Base-by-base conservation (phyloP, 768 basidiomycete genomes). In the Mycena galopus region DNA sequence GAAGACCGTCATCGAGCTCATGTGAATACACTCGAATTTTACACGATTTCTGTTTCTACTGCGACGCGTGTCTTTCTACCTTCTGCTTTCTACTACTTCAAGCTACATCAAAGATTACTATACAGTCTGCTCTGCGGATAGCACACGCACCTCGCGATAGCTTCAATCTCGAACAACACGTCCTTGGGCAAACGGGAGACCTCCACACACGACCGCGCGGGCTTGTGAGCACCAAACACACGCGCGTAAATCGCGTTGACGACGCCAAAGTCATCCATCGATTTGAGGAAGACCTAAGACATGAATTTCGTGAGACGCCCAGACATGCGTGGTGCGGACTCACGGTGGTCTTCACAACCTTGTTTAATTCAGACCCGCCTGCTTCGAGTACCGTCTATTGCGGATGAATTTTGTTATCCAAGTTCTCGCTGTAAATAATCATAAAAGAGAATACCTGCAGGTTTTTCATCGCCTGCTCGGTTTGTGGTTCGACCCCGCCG, bases 321-420 rank as follows among this genome's bases (percentile, higher is more conserved):
- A 35, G n/a, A 7, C 57, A 59, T 35, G 57, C 57, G 33, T 25
- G 30, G 61, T 12, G 27, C 30, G 44, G 8, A 66, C 93, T 69
- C 75, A 96, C 97, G 44, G 96, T 97, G 55, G 94, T 95, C 86
- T 99, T 99, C 74, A 94, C 91, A 71, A 99, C 92, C 79, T 94
- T 93, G 59, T 90, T 89, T 19, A 94, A 77, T 73, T 91, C 89
- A 16, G 94, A 93, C 17, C 94, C 94, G 60, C 93, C 91, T 6
- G 93, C 96, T 79, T 94, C 90, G 42, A 99, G 86, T 71, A 99
- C 90, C 16, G 91, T 39, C 39, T 39, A 39, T 39, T 10, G 39
- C 4, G 39, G 17, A 3, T 39, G 14, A 14, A 39, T 14, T 39
- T 39, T 39, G 3, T 14, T 8, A 39, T 39, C 17, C 12, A 35